Conservation (phyloP, 768 basidiomycete genomes). For the Rhizopogon vulgaris region DNA sequence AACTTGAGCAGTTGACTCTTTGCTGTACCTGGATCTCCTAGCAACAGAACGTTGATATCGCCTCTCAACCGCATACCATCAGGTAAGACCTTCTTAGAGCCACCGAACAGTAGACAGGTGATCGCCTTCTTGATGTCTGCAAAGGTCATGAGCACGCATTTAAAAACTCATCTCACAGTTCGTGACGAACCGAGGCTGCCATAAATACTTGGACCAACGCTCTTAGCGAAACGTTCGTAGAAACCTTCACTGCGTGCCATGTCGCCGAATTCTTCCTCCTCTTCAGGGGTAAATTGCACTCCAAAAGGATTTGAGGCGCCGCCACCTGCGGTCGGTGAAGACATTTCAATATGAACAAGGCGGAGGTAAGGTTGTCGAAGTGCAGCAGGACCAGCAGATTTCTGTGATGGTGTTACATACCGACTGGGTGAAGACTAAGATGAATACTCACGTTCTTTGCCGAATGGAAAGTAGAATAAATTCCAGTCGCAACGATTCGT, state of each 20-base stretch:
- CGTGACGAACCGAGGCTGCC: constrained; percentile 73
- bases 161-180: neutral
- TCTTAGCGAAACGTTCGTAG: constrained; percentile 90
- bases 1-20: constrained; percentile 98
- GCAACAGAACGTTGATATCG: constrained; percentile 93
- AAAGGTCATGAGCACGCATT: constrained; percentile 6
- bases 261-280: constrained; percentile 93
- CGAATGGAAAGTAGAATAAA: constrained; percentile 94
- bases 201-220: constrained; percentile 95
- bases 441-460: constrained; percentile 62
- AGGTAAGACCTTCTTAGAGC: constrained; percentile 93
- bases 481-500: constrained; percentile 91
- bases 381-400: constrained; percentile 79
- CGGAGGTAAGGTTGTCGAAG: constrained; percentile 93
- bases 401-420: constrained; percentile 35
- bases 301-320: constrained; percentile 82
- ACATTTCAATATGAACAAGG: constrained; percentile 85
- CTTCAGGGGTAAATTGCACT: constrained; percentile 85
- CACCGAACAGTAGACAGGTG: constrained; percentile 92
- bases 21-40: constrained; percentile 98
- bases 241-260: constrained; percentile 85
- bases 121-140: constrained; percentile 98
- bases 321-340: constrained; percentile 67
- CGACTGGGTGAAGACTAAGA: neutral
- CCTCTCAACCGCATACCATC: constrained; percentile 96